These are phyloP conservation scores for Ogataea nitratoaversa DNA, from an alignment of 805 yeast genomes.

Conservation along the genomic window DNA sequence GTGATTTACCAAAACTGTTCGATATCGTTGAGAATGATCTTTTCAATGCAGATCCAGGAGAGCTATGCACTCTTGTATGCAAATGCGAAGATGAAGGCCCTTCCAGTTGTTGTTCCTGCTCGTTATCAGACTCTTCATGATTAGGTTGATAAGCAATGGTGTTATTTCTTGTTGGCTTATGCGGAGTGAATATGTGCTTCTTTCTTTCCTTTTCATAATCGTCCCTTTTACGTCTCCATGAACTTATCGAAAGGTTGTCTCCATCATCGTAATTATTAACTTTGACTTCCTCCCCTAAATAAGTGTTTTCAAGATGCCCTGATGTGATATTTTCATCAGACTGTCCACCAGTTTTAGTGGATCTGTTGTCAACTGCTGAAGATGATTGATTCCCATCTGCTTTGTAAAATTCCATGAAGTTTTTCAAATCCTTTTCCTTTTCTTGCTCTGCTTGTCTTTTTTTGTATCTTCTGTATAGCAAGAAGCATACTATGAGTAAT, in stretches of 20 bases:
- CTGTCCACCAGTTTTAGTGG: conserved; percentile 4
- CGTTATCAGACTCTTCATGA: not conserved
- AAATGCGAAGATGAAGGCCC: not conserved
- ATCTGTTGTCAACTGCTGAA: conserved; percentile 17
- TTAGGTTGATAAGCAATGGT: conserved; percentile 4
- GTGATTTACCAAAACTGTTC: conserved; percentile 21
- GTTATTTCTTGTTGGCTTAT: conserved; percentile 2
- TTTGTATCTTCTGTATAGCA: conserved; percentile 27
- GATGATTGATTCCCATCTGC: conserved; percentile 21
- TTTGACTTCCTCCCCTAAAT: conserved; percentile 22
- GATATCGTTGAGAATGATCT: conserved; percentile 30
- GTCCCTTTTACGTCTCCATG: conserved; percentile 50
- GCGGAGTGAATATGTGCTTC: conserved; percentile 1
- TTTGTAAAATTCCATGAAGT: conserved; percentile 31
- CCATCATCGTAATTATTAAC: conserved; percentile 31
- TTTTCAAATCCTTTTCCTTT: conserved; percentile 27
- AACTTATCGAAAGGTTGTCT: conserved; percentile 46
- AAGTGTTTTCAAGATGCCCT: conserved; percentile 5
- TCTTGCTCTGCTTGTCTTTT: conserved; percentile 23
- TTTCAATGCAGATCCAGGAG: conserved; percentile 15
- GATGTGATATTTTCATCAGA: not conserved
- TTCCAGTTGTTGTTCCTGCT: too few relatives aligned
- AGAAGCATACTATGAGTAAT: conserved; percentile 26
- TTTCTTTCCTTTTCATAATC: conserved; percentile 33
- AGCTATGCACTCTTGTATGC: conserved; percentile 6